Conservation (phyloP, 148 eudicot species). For the Chenopodium berlandieri region DNA sequence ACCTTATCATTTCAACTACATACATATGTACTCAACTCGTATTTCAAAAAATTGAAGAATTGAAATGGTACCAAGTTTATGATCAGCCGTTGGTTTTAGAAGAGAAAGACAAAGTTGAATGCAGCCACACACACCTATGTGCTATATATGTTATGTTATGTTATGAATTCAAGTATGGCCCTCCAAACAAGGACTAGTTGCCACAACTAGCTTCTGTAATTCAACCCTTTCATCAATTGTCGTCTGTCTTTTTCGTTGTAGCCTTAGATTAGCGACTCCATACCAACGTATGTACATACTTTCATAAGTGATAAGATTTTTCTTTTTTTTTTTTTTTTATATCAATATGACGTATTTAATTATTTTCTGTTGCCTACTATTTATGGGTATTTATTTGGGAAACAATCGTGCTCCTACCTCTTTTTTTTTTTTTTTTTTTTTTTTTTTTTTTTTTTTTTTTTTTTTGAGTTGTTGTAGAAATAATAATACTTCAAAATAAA, state of each 20-base stretch:
- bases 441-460: too few relatives aligned
- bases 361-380: conserved; percentile 6
- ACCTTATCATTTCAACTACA: not conserved
- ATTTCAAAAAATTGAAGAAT: not conserved
- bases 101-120: conserved; percentile 15
- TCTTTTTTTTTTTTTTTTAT: too few relatives aligned
- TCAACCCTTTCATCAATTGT: not conserved
- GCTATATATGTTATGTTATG: not conserved
- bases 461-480: too few relatives aligned
- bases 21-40: too few relatives aligned
- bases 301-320: not conserved
- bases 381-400: not conserved
- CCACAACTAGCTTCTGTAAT: conserved; percentile 17
- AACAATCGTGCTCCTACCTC: too few relatives aligned
- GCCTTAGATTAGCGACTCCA: not conserved
- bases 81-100: not conserved
- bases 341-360: conserved; percentile 18
- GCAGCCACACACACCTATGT: not conserved
- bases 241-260: conserved; percentile 11
- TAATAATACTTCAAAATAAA: too few relatives aligned
- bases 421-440: too few relatives aligned
- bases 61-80: not conserved
- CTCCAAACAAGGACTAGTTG: conserved; percentile 20
- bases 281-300: not conserved
- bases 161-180: not conserved